Evolutionary conservation across 2,329 filamentous ascomycete species (phyloP), one percentile per base, ranked within the genome.

Genomic region (Aureobasidium mangrovei): DNA sequence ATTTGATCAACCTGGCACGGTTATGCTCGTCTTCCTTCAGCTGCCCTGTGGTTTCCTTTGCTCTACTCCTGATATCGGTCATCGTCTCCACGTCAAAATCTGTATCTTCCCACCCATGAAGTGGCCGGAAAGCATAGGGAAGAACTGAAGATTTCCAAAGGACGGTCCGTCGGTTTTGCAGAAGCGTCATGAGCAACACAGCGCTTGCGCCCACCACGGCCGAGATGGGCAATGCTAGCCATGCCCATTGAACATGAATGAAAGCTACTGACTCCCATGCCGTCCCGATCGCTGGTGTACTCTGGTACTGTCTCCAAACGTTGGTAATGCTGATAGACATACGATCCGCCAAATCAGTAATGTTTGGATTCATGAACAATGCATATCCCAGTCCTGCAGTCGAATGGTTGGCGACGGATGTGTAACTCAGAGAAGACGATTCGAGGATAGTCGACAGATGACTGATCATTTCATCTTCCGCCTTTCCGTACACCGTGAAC

Each of bases 241-340:
- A 43, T 3, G 39, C 27, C 39, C 48, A 42, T 7, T 52, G 35
- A 4, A 52, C 48, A 28, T 52, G 35, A 12, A 49, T 49, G 28
- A 40, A 49, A 4, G 46, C 46, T 4, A 49, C 46, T 4, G 46
- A 49, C n/a, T 40, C 36, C 46, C 46, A 49, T 3, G 46, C 35
- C 4, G 46, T 49, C 2, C 36, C 36, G 3, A 49, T 33, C 0
- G 46, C 46, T 12, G 35, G 36, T 6, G 3, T 26, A 10, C 5
- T 49, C n/a, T 49, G 27, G 18, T 41, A 32, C n/a, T 40, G 36
- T 3, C 46, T 40, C 46, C 46, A 49, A 7, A 49, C 33, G 7
- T 40, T 49, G 7, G 46, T 49, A n/a, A 49, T 24, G 46, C 46
- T 40, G 18, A 7, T 49, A 12, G 35, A 8, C 46, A 49, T 49